A percentile compares a stretch with the other conserved stretches of the same genome.
phyloP scores from a whole-genome alignment of 441 rosid species.

The Adansonia grandidieri region DNA sequence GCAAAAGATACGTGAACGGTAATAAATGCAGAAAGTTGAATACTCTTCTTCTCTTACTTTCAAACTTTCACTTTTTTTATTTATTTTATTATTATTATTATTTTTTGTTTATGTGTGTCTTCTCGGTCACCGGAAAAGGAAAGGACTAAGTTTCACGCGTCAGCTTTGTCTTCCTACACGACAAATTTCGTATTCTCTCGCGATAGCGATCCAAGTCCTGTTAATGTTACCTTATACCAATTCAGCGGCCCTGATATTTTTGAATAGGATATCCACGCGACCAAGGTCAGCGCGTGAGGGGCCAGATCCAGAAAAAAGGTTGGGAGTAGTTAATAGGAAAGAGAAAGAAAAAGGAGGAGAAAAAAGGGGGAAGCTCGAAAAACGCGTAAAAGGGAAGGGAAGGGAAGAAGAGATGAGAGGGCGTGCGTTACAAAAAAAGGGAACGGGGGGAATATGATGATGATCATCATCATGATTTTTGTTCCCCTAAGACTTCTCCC shows the following conservation, averaged over 20 bases:
- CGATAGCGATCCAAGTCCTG: conserved; percentile 13
- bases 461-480: conserved; percentile 28
- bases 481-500: conserved; percentile 27
- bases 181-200: conserved; percentile 31
- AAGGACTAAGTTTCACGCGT: conserved; percentile 40
- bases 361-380: conserved; percentile 28
- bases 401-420: conserved; percentile 25
- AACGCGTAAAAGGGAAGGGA: conserved; percentile 69
- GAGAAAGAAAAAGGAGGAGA: not conserved
- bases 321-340: conserved; percentile 21
- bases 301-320: conserved; percentile 21
- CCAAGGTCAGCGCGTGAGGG: not conserved
- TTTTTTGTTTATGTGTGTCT: not conserved
- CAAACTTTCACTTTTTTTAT: conserved; percentile 23
- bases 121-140: conserved; percentile 38
- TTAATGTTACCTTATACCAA: not conserved
- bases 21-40: conserved; percentile 72
- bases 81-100: not conserved
- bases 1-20: conserved; percentile 40
- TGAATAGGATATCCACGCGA: not conserved
- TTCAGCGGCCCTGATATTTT: not conserved
- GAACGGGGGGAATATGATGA: conserved; percentile 30
- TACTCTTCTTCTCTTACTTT: conserved; percentile 37
- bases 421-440: conserved; percentile 76
- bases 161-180: conserved; percentile 44